Conservation (phyloP, 2,329 filamentous ascomycete species). For the Stenocarpella maydis region DNA sequence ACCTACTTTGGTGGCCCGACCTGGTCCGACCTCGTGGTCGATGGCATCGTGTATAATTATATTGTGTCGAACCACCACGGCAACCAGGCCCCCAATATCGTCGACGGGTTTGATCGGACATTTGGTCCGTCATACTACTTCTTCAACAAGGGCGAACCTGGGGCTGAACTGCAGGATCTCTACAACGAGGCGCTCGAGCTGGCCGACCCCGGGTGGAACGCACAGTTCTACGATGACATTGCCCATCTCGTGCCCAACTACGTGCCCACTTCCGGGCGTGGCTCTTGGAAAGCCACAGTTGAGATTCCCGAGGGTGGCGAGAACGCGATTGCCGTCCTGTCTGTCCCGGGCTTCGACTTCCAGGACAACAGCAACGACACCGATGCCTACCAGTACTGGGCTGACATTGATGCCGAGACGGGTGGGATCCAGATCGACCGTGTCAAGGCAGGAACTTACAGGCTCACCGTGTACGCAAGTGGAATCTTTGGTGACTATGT, state of each 20-base stretch:
- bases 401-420: constrained; percentile 51
- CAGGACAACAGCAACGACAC: constrained; percentile 66
- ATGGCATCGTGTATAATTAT: constrained; percentile 73
- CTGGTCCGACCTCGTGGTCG: constrained; percentile 69
- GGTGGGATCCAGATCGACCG: constrained; percentile 61
- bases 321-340: constrained; percentile 63
- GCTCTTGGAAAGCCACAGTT: constrained; percentile 58
- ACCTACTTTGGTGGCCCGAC: constrained; percentile 69
- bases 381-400: constrained; percentile 70
- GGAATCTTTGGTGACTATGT: constrained; percentile 68
- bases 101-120: constrained; percentile 69
- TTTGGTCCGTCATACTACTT: constrained; percentile 71
- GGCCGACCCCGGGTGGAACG: constrained; percentile 62
- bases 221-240: constrained; percentile 70
- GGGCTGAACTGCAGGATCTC: constrained; percentile 55
- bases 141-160: constrained; percentile 64
- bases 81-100: constrained; percentile 69
- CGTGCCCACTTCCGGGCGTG: constrained; percentile 59
- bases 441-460: constrained; percentile 66
- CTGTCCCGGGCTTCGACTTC: constrained; percentile 59
- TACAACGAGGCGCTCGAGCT: constrained; percentile 62
- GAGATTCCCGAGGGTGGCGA: constrained; percentile 59
- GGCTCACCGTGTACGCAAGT: constrained; percentile 69
- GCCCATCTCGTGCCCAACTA: constrained; percentile 67
- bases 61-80: constrained; percentile 70